A percentile compares a stretch with the other conserved stretches of the same genome.
Evolutionary conservation across 2,329 filamentous ascomycete species (phyloP).

Genomic region (Colletotrichum melonis): DNA sequence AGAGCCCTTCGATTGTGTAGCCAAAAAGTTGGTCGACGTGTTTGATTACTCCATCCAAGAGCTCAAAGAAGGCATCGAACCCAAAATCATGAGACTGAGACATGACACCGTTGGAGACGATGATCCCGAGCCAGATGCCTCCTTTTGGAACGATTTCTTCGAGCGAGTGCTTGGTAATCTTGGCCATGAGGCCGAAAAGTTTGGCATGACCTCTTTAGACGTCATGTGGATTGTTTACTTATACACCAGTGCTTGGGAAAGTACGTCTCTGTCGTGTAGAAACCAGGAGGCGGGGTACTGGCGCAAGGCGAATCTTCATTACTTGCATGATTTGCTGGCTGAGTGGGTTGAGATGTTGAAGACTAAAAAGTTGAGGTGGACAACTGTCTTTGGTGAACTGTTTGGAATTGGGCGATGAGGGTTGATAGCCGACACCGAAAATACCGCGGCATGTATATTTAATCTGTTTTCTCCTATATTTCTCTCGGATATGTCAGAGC

Average conservation of each 20-base stretch:
- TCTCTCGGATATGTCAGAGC: no score
- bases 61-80: not conserved
- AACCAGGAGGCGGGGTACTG: not conserved
- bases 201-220: conserved; percentile 1
- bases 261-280: not conserved
- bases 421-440: not conserved
- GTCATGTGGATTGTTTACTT: conserved; percentile 26
- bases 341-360: conserved; percentile 13
- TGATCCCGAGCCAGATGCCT: not conserved
- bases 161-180: conserved; percentile 7
- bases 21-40: conserved; percentile 12
- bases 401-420: conserved; percentile 2
- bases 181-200: not conserved
- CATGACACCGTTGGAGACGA: no score
- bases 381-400: not conserved
- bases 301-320: not conserved
- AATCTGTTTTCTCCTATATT: not conserved
- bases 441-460: not conserved
- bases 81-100: not conserved
- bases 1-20: conserved; percentile 21
- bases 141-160: not conserved
- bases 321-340: conserved; percentile 22
- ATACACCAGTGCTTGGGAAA: conserved; percentile 14
- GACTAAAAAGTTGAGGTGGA: not conserved
- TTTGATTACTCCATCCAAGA: conserved; percentile 13